Conservation (phyloP, 2,329 filamentous ascomycete species). For the Arachnomyces sp. region DNA sequence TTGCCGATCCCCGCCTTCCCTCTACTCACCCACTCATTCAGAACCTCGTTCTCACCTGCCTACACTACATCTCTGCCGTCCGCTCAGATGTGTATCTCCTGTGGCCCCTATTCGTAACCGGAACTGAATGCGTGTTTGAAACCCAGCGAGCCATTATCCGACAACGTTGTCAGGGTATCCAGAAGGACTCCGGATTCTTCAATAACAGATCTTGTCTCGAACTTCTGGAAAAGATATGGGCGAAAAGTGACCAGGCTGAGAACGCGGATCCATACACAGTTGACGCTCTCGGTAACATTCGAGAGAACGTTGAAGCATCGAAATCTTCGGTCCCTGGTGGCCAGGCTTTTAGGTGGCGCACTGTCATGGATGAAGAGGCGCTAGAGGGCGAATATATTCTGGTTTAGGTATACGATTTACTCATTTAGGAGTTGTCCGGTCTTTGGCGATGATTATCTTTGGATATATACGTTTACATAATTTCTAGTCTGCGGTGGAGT, state of each 20-base stretch:
- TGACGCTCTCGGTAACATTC: too few relatives aligned
- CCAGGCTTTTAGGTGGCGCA: constrained; percentile 22
- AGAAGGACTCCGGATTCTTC: constrained; percentile 81
- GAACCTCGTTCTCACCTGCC: constrained; percentile 68
- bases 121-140: constrained; percentile 78
- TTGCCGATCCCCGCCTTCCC: constrained; percentile 66
- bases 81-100: constrained; percentile 80
- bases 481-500: too few relatives aligned
- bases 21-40: constrained; percentile 72
- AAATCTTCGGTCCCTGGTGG: constrained; percentile 1
- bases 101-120: constrained; percentile 86
- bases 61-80: constrained; percentile 75
- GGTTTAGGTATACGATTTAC: constrained; percentile 12
- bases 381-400: constrained; percentile 26
- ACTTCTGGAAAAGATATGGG: constrained; percentile 78
- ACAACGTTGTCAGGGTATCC: constrained; percentile 73
- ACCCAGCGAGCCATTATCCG: constrained; percentile 71
- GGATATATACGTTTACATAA: too few relatives aligned
- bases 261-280: too few relatives aligned
- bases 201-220: constrained; percentile 84
- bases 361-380: constrained; percentile 21
- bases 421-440: too few relatives aligned
- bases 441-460: too few relatives aligned
- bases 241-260: constrained; percentile 23
- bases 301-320: not conserved